Evolutionary conservation across 139 green algal genomes (phyloP).

Genomic region (Pedinophyceae sp.): DNA sequence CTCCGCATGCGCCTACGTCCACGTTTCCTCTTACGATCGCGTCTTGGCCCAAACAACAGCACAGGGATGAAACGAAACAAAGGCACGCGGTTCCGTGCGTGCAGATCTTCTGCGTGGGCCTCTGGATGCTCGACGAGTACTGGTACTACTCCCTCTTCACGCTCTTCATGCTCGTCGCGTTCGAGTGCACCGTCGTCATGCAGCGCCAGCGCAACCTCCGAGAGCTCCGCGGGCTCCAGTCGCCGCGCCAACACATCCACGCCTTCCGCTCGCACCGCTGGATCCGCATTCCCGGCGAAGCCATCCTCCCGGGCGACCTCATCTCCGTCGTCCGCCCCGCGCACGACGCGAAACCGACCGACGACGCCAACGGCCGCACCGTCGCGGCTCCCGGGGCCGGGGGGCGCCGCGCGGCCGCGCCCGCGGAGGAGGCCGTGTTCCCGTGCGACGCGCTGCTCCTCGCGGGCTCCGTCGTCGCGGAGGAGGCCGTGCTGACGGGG

Average conservation of each 20-base stretch:
- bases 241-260: not conserved
- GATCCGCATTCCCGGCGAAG: conserved; percentile 35
- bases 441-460: conserved; percentile 82
- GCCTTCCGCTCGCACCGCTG: not conserved
- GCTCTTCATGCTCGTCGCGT: conserved; percentile 90
- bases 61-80: no score
- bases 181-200: conserved; percentile 89
- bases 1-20: no score
- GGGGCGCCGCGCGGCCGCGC: conserved; percentile 9
- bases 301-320: conserved; percentile 83
- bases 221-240: conserved; percentile 62
- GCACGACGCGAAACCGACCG: not conserved
- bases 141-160: conserved; percentile 98
- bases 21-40: no score
- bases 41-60: no score
- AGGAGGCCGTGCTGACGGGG: conserved; percentile 92
- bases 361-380: no score
- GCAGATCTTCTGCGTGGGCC: conserved; percentile 85
- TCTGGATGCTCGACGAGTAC: conserved; percentile 91
- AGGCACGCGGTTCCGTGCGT: no score
- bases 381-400: no score
- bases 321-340: conserved; percentile 67
- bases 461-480: conserved; percentile 74
- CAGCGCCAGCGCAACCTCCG: conserved; percentile 71
- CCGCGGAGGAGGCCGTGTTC: conserved; percentile 42